Evolutionary conservation across 306 rosid species (phyloP).

Genomic region (Vigna angularis): DNA sequence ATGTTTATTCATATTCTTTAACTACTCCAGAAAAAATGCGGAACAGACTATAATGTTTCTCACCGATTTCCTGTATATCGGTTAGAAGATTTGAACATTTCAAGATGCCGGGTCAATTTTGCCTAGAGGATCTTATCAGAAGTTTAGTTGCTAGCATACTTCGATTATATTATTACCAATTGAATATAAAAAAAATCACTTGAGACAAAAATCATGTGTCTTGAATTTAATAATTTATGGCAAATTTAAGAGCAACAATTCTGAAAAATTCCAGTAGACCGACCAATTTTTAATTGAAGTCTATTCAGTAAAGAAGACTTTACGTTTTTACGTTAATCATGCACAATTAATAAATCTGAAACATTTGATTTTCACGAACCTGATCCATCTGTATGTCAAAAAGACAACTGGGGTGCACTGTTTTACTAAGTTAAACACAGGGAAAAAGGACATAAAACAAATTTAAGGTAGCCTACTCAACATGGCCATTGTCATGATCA

Average conservation of each 20-base stretch:
- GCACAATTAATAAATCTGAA: background rate
- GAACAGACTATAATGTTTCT: background rate
- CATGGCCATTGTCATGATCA: constrained; percentile 13
- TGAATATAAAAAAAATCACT: background rate
- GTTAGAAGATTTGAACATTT: background rate
- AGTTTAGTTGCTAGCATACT: background rate
- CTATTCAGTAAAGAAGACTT: background rate
- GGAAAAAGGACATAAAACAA: background rate
- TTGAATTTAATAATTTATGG: background rate
- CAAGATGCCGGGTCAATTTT: constrained; percentile 7
- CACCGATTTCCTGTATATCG: background rate
- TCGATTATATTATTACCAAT: background rate
- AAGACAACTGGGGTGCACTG: background rate
- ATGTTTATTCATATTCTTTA: background rate
- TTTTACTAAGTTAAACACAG: background rate
- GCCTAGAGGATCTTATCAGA: constrained; percentile 1
- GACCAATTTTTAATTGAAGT: background rate
- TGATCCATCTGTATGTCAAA: background rate
- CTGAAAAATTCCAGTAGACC: background rate
- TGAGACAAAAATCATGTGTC: background rate
- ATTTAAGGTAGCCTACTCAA: background rate
- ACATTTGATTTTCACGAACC: background rate
- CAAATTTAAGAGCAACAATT: background rate
- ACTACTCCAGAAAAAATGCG: background rate
- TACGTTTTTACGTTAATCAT: background rate